A percentile compares a stretch with the other conserved stretches of the same genome.
phyloP scores from a whole-genome alignment of 352 stramenopile species.

The Stramenopiles sp. region DNA sequence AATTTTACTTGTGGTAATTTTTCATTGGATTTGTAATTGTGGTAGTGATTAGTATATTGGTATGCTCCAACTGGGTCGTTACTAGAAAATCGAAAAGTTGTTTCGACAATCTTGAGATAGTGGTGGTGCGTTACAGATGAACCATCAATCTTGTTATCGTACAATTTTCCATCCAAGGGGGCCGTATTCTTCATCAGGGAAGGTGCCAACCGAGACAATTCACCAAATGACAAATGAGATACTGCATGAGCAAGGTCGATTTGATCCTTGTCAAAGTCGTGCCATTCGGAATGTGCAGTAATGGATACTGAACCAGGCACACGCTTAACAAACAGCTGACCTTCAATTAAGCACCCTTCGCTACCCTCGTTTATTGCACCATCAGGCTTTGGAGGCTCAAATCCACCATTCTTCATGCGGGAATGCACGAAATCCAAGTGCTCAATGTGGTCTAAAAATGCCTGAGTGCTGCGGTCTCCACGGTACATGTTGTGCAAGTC shows the following conservation, averaged over 20 bases:
- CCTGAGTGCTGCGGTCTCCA: not conserved
- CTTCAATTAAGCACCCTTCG: not conserved
- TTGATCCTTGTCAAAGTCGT: not conserved
- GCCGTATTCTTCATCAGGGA: slow-evolving; percentile 37
- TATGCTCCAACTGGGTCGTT: slow-evolving; percentile 21
- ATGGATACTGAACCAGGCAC: not conserved
- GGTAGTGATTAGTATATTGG: slow-evolving; percentile 48
- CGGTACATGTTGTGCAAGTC: not conserved
- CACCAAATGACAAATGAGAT: slow-evolving; percentile 83
- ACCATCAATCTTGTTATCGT: slow-evolving; percentile 42
- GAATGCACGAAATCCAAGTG: no score
- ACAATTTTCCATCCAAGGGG: slow-evolving; percentile 68
- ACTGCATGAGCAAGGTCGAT: not conserved
- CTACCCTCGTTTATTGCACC: no score
- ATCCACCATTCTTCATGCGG: no score
- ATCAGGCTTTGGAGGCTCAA: no score
- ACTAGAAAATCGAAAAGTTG: not conserved
- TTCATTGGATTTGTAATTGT: slow-evolving; percentile 47
- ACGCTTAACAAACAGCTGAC: not conserved
- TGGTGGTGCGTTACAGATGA: slow-evolving; percentile 87
- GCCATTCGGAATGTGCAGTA: not conserved
- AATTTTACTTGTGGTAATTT: slow-evolving; percentile 60
- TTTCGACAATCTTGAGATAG: slow-evolving; percentile 80
- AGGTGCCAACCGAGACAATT: slow-evolving; percentile 24
- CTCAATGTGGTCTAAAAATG: not conserved